A percentile compares a stretch with the other conserved stretches of the same genome.
These are phyloP conservation scores for Seiridium unicorne DNA, from an alignment of 2,329 filamentous ascomycete genomes.

Conservation along the genomic window DNA sequence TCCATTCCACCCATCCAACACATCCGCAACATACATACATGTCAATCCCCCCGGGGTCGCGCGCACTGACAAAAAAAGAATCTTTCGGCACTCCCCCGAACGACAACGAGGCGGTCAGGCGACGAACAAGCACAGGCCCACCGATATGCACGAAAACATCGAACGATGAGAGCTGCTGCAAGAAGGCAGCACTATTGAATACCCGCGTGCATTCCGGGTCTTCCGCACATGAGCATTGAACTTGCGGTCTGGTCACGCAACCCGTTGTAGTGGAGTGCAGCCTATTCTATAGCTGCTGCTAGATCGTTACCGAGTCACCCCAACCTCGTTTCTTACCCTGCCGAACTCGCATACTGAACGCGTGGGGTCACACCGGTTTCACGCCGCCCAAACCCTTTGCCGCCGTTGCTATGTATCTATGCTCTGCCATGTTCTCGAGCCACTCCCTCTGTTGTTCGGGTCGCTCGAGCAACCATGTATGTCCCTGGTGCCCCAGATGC, in stretches of 20 bases:
- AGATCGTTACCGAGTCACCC: neutral
- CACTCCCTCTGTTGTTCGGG: too few relatives aligned
- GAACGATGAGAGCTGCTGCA: neutral
- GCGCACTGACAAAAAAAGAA: neutral
- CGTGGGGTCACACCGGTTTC: neutral
- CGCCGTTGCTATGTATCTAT: too few relatives aligned
- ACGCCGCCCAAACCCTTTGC: neutral
- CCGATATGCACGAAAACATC: neutral
- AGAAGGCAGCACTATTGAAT: conserved; percentile 1
- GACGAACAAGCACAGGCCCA: neutral
- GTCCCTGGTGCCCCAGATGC: too few relatives aligned
- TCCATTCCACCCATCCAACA: too few relatives aligned
- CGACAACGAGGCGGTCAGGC: neutral
- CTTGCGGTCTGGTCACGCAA: conserved; percentile 7
- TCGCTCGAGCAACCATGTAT: too few relatives aligned
- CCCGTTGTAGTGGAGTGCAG: neutral
- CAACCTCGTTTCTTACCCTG: neutral
- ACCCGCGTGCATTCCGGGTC: neutral
- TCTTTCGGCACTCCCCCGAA: neutral
- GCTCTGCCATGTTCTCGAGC: neutral
- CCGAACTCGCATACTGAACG: neutral
- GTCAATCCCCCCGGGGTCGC: neutral
- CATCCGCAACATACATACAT: neutral
- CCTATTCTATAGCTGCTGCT: too few relatives aligned
- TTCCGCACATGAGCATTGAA: neutral